These are phyloP conservation scores for Dimargaris cristalligena DNA, from an alignment of 192 early-diverging fungal species.

Conservation along the genomic window DNA sequence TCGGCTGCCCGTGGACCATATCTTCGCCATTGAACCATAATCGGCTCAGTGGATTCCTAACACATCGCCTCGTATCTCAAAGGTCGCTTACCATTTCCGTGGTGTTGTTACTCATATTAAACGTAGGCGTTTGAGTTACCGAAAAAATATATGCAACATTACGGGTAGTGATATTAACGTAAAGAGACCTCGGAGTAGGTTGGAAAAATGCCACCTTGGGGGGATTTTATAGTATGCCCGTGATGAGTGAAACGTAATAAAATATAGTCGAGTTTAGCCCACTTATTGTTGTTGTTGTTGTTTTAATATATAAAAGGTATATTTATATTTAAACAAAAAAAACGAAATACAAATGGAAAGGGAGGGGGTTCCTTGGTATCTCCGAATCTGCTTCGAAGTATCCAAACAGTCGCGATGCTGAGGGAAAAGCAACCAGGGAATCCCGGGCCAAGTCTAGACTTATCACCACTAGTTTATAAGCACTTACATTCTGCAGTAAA, in stretches of 20 bases:
- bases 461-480: no score
- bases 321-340: not conserved
- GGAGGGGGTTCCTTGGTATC: no score
- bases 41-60: not conserved
- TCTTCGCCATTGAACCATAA: not conserved
- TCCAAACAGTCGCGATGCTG: no score
- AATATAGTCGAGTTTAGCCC: not conserved
- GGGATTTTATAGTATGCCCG: not conserved
- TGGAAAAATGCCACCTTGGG: not conserved
- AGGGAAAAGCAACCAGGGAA: no score
- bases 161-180: constrained; percentile 9
- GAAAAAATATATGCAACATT: constrained; percentile 5
- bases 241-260: not conserved
- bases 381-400: no score
- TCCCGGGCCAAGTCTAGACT: no score
- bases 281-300: not conserved
- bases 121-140: not conserved
- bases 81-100: not conserved
- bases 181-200: not conserved
- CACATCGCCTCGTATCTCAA: not conserved
- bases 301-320: not conserved
- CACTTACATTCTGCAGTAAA: constrained; percentile 1
- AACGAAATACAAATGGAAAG: not conserved
- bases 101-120: not conserved
- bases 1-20: not conserved